Evolutionary conservation across 2,329 filamentous ascomycete genomes (phyloP), one percentile per base, ranked within the genome.

Genomic region (Aspergillus quadrilineatus): DNA sequence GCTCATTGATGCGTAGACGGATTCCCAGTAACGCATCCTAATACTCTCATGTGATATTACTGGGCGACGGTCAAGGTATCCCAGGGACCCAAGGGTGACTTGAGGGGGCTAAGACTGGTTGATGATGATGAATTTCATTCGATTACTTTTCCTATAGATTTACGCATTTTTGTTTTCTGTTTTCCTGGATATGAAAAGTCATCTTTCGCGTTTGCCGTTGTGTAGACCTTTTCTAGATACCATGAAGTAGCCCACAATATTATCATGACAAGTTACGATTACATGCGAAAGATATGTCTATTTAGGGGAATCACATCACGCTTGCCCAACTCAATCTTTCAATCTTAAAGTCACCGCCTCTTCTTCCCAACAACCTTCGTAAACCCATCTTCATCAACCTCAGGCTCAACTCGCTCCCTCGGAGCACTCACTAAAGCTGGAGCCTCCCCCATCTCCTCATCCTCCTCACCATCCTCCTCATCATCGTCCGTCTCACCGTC

Each of bases 321-420:
- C n/a, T 14, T 8, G 30, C 14, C 26, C 26, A 39, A 12, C 32
- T 41, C 32, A n/a, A 48, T 30, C 42, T 10, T 47, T 44, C 14
- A 12, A 17, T 44, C 29, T 37, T 6, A 46, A 52, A 60, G 67
- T 66, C 28, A 71, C 71, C 77, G 81, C 77, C 80, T 82, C 80
- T 85, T 89, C 77, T 85, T 89, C 66, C 83, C 81, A 54, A 85
- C 82, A 62, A 92, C 89, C 73, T 83, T 90, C 14, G 86, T 90
- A 71, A 93, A 93, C 4, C 89, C 89, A 68, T 93, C 89, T 63
- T 92, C 89, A 72, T 93, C 89, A 45, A 92, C 80, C 71, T 90
- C 85, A 0, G 89, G 88, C 68, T 83, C 81, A 14, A 79, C 73
- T 75, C 86, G 89, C 72, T 89, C 85, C 70, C 80, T 86, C 12